Percentiles rank a stretch among this genome's conserved stretches.
phyloP scores from a whole-genome alignment of 2,329 filamentous ascomycete species.

The Pochonia chlamydosporia region DNA sequence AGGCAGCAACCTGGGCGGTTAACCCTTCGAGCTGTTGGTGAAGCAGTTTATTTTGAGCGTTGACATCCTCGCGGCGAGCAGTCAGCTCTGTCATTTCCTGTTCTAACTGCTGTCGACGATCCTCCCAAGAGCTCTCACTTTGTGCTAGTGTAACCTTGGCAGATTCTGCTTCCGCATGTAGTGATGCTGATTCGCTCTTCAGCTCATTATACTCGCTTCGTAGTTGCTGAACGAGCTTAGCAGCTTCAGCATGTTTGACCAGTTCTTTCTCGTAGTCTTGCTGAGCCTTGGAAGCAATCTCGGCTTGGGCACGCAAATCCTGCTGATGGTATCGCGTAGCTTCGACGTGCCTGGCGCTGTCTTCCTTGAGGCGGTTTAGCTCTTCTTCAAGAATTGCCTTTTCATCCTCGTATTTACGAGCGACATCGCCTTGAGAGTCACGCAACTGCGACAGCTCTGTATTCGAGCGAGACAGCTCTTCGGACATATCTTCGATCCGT shows the following conservation, averaged over 20 bases:
- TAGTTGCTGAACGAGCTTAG: constrained; percentile 72
- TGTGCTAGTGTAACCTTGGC: constrained; percentile 73
- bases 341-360: constrained; percentile 72
- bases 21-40: constrained; percentile 85
- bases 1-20: constrained; percentile 67
- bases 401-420: constrained; percentile 70
- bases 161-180: constrained; percentile 78
- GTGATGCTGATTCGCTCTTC: constrained; percentile 69
- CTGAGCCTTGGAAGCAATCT: constrained; percentile 88
- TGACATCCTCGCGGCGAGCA: constrained; percentile 73
- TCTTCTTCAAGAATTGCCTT: constrained; percentile 74
- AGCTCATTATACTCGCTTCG: constrained; percentile 77
- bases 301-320: constrained; percentile 86
- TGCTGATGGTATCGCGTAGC: constrained; percentile 82
- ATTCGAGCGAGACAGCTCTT: constrained; percentile 77
- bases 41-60: constrained; percentile 83
- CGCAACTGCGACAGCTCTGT: constrained; percentile 75
- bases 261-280: constrained; percentile 94
- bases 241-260: constrained; percentile 92
- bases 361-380: constrained; percentile 73
- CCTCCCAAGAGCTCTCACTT: constrained; percentile 82
- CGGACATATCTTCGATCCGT: constrained; percentile 74
- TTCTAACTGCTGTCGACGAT: constrained; percentile 74
- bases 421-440: constrained; percentile 71
- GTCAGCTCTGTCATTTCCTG: constrained; percentile 76